Base-by-base conservation (phyloP, 257 asterid species). In the Rauvolfia tetraphylla region DNA sequence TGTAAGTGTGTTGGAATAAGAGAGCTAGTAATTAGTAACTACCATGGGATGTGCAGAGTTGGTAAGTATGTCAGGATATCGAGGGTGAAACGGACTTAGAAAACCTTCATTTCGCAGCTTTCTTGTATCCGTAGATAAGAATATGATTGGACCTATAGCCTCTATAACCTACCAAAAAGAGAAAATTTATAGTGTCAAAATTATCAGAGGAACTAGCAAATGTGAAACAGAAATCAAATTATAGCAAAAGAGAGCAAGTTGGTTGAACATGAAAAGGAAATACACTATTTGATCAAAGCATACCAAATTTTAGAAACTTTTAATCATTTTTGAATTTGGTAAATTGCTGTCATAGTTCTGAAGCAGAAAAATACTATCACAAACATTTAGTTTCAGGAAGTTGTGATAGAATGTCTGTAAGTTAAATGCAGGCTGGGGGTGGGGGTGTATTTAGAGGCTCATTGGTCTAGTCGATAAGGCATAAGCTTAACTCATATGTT, bases 11-110 rank as follows among this genome's bases (percentile, higher is more conserved):
- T 70, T 34, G n/a, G 38, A 14, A 70, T 44, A 44, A 14, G 36
- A 53, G 72, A 42, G 9, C 62, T 48, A 27, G 44, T 20, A 22
- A 22, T 33, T 49, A 29, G 65, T n/a, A 68, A 74, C 71, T 87
- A 95, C 99, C 99, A 95, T 87, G 78, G 99, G 99, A 86, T 95
- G 99, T 49, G 99, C 99, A 59, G 99, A 91, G 86, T 95, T 95
- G 76, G 99, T 95, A 17, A 95, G 97, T 86, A 95, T 95, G 84
- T 95, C 99, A 42, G 99, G 99, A 82, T 95, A 95, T 84, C 99
- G 90, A 80, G 99, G 99, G 85, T 95, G 99, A 83, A 95, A 95
- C 59, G 99, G 99, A 76, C 99, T 95, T 74, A 95, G 84, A 85
- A 92, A 95, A 51, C 99, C 99, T 90, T 95, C 99, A 59, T 95